Percentiles rank a stretch among this genome's conserved stretches.
phyloP scores from a whole-genome alignment of 1,139 yeast species.

The Pneumocystis carinii region DNA sequence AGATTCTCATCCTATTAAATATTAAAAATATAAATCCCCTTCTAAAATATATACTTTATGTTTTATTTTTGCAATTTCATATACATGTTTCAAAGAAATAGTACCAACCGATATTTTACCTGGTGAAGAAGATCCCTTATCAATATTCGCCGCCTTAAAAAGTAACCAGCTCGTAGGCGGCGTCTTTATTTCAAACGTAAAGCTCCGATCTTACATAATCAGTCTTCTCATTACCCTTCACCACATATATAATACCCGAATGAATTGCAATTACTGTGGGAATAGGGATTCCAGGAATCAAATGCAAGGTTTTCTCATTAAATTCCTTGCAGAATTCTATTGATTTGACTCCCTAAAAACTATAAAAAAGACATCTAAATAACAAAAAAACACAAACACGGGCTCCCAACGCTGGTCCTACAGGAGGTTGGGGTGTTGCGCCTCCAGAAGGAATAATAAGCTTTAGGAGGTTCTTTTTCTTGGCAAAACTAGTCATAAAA shows the following conservation, averaged over 20 bases:
- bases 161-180: slow-evolving; percentile 87
- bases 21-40: not conserved
- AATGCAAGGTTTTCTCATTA: not conserved
- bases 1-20: not conserved
- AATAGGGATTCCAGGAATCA: not conserved
- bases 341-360: slow-evolving; percentile 67
- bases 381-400: slow-evolving; percentile 25
- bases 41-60: slow-evolving; percentile 33
- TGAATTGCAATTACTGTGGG: slow-evolving; percentile 89
- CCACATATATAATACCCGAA: slow-evolving; percentile 68
- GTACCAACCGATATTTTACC: slow-evolving; percentile 46
- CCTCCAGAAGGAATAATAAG: slow-evolving; percentile 30
- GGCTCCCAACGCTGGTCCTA: slow-evolving; percentile 97
- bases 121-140: slow-evolving; percentile 50
- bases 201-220: slow-evolving; percentile 84
- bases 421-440: slow-evolving; percentile 98
- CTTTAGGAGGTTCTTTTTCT: not conserved
- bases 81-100: slow-evolving; percentile 72
- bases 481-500: not conserved
- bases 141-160: slow-evolving; percentile 68
- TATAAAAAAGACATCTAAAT: not conserved
- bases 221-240: slow-evolving; percentile 75
- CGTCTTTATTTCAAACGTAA: slow-evolving; percentile 70
- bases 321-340: slow-evolving; percentile 75
- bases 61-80: slow-evolving; percentile 89